These are phyloP conservation scores for Vigna trinervia DNA, from an alignment of 306 rosid genomes.

Conservation along the genomic window DNA sequence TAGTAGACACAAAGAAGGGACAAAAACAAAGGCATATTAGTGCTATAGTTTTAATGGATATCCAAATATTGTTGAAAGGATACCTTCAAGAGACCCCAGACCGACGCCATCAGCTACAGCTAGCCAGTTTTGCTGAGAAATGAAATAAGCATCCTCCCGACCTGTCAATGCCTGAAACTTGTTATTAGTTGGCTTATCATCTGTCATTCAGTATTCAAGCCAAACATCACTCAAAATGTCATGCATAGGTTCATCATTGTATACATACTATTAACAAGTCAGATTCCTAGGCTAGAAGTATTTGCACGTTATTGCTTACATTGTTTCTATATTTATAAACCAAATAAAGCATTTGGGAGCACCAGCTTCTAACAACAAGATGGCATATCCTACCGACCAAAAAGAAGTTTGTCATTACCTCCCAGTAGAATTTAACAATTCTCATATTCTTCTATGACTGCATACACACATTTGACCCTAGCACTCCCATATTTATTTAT, in stretches of 20 bases:
- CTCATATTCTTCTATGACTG: conserved; percentile 26
- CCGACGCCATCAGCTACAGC: conserved; percentile 86
- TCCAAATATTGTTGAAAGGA: conserved; percentile 31
- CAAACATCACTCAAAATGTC: conserved; percentile 14
- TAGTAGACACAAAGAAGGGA: conserved; percentile 10
- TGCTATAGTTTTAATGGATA: conserved; percentile 24
- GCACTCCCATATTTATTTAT: not conserved
- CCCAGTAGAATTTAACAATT: conserved; percentile 14
- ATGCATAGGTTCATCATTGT: conserved; percentile 22
- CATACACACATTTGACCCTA: conserved; percentile 18
- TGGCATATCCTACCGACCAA: not conserved
- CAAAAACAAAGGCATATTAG: not conserved
- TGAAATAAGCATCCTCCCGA: conserved; percentile 73
- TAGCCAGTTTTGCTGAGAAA: conserved; percentile 69
- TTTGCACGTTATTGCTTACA: not conserved
- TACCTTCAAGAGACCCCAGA: conserved; percentile 85
- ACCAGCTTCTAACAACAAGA: conserved; percentile 4
- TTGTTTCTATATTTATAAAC: conserved; percentile 4
- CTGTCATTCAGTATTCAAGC: conserved; percentile 33
- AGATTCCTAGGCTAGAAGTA: conserved; percentile 9
- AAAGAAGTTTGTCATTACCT: conserved; percentile 12
- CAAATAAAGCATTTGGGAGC: conserved; percentile 23
- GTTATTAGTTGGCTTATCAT: conserved; percentile 57
- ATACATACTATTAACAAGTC: conserved; percentile 8
- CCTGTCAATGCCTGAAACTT: conserved; percentile 76